Base-by-base conservation (phyloP, 1,284 basidiomycete species). In the Jaminaea rosea region DNA sequence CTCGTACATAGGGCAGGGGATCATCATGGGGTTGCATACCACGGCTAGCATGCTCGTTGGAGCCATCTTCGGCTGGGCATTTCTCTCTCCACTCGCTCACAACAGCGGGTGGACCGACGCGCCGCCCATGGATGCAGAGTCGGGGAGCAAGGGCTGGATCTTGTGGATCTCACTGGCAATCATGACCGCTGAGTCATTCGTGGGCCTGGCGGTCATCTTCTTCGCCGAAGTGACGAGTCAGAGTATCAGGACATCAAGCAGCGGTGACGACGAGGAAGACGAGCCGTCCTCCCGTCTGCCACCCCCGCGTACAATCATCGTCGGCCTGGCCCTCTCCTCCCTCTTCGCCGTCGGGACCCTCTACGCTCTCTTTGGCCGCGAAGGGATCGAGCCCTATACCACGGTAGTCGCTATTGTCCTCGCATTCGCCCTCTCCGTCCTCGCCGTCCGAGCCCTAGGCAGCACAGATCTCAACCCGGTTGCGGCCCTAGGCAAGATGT, bases 11-110 rank as follows among this genome's bases (percentile, higher is more conserved):
- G 61, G 53, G 6, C 53, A 62, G 85, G 87, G 91, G 4, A 91
- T 97, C 60, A 97, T 97, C 71, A 97, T 97, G 93, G 92, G 92
- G 3, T 86, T 93, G 61, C 87, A 90, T 0, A 94, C 90, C 0
- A 92, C 90, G 0, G 70, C 93, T 26, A 88, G 87, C 69, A 96
- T 97, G 92, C 91, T 86, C 24, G 62, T 87, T 81, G 91, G 92
- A 31, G 94, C 94, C 86, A 62, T 97, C n/a, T 83, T 88, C 1
- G 92, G 92, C 11, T 97, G 93, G 92, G 90, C 82, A 2, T 76
- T 97, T 23, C 79, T 97, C 19, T 89, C 88, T 0, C 92, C 92
- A 0, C 69, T 96, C 10, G 82, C 90, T 1, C 90, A 90, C 66
- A 67, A 81, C 44, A 74, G 78, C 0, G 88, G 88, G 4, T 94